Evolutionary conservation across 1,284 basidiomycete species (phyloP).

Genomic region (Agaricales sp.): DNA sequence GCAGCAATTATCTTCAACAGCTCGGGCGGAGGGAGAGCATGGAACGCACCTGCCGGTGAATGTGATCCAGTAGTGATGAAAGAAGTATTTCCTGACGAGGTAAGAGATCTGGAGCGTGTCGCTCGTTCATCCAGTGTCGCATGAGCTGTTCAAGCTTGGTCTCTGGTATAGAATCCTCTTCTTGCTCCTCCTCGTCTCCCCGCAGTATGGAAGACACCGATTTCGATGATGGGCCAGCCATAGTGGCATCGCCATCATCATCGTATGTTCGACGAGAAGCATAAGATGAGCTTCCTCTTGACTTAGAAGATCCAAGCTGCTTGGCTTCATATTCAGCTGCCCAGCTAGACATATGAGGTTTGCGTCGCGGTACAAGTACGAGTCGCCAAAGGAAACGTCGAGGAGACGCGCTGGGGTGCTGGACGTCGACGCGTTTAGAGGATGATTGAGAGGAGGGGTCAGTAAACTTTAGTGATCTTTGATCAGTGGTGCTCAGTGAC

Average conservation of each 20-base stretch:
- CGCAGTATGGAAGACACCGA: neutral
- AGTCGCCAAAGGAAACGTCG: too few species aligned
- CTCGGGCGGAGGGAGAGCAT: constrained; percentile 4
- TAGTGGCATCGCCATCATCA: constrained; percentile 8
- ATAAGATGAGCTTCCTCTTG: neutral
- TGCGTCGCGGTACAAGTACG: too few species aligned
- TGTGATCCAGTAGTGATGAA: constrained; percentile 65
- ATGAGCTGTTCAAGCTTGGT: constrained; percentile 48
- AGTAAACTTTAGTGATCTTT: neutral
- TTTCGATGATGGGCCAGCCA: neutral
- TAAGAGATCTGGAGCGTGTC: constrained; percentile 74
- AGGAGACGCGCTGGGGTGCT: too few species aligned
- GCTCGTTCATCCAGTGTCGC: constrained; percentile 79
- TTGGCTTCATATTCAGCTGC: neutral
- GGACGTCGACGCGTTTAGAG: too few species aligned
- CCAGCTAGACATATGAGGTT: neutral
- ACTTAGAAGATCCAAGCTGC: neutral
- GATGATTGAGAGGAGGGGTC: neutral
- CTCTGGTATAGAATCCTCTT: constrained; percentile 10
- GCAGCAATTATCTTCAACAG: constrained; percentile 4
- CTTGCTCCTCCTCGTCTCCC: constrained; percentile 4
- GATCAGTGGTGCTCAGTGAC: too few species aligned
- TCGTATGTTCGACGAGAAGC: constrained; percentile 10
- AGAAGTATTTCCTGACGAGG: constrained; percentile 69
- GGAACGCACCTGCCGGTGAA: constrained; percentile 72